These are phyloP conservation scores for Fusarium abutilonis DNA, from an alignment of 2,329 filamentous ascomycete genomes.

Conservation along the genomic window DNA sequence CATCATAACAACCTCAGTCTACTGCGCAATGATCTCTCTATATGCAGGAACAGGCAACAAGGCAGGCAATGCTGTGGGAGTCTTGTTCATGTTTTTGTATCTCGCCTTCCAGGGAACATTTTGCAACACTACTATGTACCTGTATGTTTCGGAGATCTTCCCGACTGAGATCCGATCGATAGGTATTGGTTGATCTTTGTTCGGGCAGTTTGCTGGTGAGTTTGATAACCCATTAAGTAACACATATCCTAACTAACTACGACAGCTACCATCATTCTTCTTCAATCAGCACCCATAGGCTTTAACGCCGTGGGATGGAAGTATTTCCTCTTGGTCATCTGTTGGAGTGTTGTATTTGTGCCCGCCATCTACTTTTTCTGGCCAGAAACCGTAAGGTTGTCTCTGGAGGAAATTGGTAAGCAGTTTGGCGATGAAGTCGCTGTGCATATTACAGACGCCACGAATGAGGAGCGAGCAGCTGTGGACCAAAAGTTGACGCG, in stretches of 20 bases:
- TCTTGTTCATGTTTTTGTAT: constrained; percentile 59
- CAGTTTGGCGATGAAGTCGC: constrained; percentile 60
- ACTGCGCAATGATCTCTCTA: constrained; percentile 51
- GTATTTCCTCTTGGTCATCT: constrained; percentile 60
- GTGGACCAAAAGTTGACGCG: constrained; percentile 20
- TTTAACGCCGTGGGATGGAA: constrained; percentile 60
- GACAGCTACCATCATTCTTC: constrained; percentile 54
- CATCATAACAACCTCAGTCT: constrained; percentile 48
- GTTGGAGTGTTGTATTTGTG: constrained; percentile 51
- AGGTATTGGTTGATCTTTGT: constrained; percentile 62
- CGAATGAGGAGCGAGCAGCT: constrained; percentile 44
- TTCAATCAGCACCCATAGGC: constrained; percentile 53
- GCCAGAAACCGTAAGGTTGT: constrained; percentile 46
- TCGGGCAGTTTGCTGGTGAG: constrained; percentile 58
- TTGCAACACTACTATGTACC: constrained; percentile 54
- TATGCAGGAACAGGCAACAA: constrained; percentile 51
- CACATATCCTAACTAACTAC: fast-evolving
- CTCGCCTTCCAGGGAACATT: constrained; percentile 59
- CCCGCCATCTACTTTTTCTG: constrained; percentile 49
- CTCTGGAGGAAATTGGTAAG: constrained; percentile 55
- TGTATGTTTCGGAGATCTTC: constrained; percentile 53
- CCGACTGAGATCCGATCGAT: constrained; percentile 61
- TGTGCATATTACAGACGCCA: constrained; percentile 56
- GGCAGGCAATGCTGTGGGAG: constrained; percentile 53
- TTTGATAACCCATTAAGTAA: fast-evolving